Percentiles rank a stretch among this genome's conserved stretches.
phyloP scores from a whole-genome alignment of 2,329 filamentous ascomycete species.

The Talaromyces sp. region DNA sequence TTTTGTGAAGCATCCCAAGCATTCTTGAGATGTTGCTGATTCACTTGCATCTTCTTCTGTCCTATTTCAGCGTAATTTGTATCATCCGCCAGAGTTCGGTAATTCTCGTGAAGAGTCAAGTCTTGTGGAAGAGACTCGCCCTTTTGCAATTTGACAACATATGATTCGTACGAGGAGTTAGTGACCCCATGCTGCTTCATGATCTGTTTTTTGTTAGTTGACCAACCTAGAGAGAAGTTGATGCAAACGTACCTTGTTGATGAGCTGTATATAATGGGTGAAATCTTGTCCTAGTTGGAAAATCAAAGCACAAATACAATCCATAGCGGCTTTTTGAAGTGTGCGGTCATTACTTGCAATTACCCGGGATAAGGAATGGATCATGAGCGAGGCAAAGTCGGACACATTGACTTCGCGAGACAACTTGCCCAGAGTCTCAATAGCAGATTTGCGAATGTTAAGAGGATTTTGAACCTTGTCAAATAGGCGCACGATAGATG shows the following conservation, averaged over 20 bases:
- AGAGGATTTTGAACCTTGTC: conserved; percentile 80
- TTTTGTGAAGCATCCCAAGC: conserved; percentile 97
- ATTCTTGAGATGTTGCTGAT: conserved; percentile 92
- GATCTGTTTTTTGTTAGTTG: conserved; percentile 32
- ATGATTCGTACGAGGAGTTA: conserved; percentile 86
- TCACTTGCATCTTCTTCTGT: conserved; percentile 93
- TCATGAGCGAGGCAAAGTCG: conserved; percentile 93
- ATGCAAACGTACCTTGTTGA: conserved; percentile 67
- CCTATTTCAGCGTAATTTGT: conserved; percentile 76
- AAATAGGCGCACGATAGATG: conserved; percentile 89
- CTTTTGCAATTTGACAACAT: conserved; percentile 89
- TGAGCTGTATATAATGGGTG: conserved; percentile 85
- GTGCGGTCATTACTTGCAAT: conserved; percentile 68
- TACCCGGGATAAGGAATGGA: conserved; percentile 85
- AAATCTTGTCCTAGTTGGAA: conserved; percentile 96
- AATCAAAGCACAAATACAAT: conserved; percentile 91
- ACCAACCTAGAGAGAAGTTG: background rate
- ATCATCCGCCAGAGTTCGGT: conserved; percentile 74
- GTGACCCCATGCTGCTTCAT: conserved; percentile 75
- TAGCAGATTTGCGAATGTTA: conserved; percentile 78
- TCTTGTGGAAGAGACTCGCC: conserved; percentile 94
- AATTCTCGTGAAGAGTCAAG: conserved; percentile 79
- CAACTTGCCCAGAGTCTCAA: conserved; percentile 90
- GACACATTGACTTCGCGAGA: conserved; percentile 96
- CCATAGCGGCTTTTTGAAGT: conserved; percentile 77